Evolutionary conservation across 2,329 filamentous ascomycete genomes (phyloP).

Genomic region (Cryphonectria parasitica): DNA sequence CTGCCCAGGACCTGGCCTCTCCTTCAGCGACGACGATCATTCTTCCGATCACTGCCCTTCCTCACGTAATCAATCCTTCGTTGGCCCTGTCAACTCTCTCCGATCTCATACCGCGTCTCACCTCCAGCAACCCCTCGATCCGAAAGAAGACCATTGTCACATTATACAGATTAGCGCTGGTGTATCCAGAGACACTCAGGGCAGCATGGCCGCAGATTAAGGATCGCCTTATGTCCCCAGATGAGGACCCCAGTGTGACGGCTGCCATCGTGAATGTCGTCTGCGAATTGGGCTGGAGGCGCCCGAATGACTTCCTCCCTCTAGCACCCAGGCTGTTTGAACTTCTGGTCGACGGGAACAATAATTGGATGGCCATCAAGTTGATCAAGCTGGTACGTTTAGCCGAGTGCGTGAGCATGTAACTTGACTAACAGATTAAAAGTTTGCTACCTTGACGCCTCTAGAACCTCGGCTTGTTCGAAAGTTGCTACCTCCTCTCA

Average conservation of each 20-base stretch:
- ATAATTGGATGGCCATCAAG: slow-evolving; percentile 99
- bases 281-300: slow-evolving; percentile 91
- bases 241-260: slow-evolving; percentile 90
- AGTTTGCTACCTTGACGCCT: slow-evolving; percentile 95
- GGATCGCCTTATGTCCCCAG: slow-evolving; percentile 85
- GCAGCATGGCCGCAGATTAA: slow-evolving; percentile 98
- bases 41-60: slow-evolving; percentile 86
- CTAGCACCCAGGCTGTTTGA: slow-evolving; percentile 91
- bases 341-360: slow-evolving; percentile 85
- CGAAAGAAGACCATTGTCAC: slow-evolving; percentile 97
- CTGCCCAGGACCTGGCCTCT: slow-evolving; percentile 71
- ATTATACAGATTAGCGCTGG: slow-evolving; percentile 87
- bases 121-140: slow-evolving; percentile 81
- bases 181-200: slow-evolving; percentile 93
- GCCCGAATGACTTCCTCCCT: slow-evolving; percentile 91
- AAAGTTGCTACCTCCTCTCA: slow-evolving; percentile 88
- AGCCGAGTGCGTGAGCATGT: background rate
- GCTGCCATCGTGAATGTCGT: slow-evolving; percentile 96
- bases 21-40: slow-evolving; percentile 76
- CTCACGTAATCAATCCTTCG: slow-evolving; percentile 90
- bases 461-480: slow-evolving; percentile 88
- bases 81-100: slow-evolving; percentile 87
- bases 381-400: slow-evolving; percentile 85
- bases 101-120: slow-evolving; percentile 83
- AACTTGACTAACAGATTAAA: slow-evolving; percentile 22